phyloP scores from a whole-genome alignment of 2,329 filamentous ascomycete species.

The Hirsutella minnesotensis region DNA sequence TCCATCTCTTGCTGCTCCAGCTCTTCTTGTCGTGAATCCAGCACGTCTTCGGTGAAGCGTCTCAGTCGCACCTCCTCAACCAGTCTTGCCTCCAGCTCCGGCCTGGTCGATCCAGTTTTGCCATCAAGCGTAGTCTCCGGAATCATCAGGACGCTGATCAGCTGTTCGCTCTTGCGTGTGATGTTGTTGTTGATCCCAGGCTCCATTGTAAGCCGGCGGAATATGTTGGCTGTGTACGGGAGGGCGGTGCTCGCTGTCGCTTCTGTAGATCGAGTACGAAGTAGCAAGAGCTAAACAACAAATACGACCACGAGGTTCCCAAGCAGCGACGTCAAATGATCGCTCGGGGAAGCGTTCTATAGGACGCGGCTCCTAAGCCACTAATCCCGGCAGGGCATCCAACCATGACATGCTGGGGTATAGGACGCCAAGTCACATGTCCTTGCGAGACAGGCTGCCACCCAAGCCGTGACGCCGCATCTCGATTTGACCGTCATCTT shows the following conservation, averaged over 20 bases:
- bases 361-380: neutral
- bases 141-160: neutral
- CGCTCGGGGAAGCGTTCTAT: neutral
- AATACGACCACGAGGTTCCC: neutral
- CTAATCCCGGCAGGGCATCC: neutral
- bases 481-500: neutral
- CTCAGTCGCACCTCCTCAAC: constrained; percentile 20
- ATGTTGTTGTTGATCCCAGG: constrained; percentile 2
- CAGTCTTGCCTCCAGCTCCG: constrained; percentile 14
- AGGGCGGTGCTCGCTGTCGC: neutral
- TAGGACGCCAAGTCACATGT: neutral
- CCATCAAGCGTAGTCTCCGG: constrained; percentile 3
- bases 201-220: constrained; percentile 8
- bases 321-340: neutral
- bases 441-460: neutral
- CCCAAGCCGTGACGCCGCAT: neutral
- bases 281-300: neutral
- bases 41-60: constrained; percentile 22
- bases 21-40: constrained; percentile 23
- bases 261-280: neutral
- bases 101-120: neutral
- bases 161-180: neutral
- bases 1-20: constrained; percentile 18
- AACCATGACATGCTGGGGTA: neutral
- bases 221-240: neutral